Conservation (phyloP, 345 rosid species). For the Gossypium stocksii region DNA sequence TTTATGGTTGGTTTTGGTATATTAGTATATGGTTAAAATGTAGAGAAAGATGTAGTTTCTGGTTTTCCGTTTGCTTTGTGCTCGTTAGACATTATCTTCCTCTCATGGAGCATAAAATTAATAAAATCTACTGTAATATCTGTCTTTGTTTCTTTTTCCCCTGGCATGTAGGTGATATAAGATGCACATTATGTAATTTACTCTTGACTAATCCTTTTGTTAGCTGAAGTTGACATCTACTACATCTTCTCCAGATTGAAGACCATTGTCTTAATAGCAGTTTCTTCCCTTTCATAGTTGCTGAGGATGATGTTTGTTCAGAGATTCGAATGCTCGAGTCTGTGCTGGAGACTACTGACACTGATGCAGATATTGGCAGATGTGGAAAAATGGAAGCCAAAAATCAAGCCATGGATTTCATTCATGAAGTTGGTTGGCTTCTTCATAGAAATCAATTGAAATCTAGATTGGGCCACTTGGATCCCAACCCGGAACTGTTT, state of each 20-base stretch:
- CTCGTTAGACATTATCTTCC: background rate
- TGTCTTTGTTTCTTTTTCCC: background rate
- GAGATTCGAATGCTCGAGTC: slow-evolving; percentile 82
- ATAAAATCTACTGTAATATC: background rate
- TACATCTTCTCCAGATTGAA: slow-evolving; percentile 66
- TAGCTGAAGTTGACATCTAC: slow-evolving; percentile 17
- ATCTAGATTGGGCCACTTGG: slow-evolving; percentile 51
- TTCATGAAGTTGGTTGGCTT: slow-evolving; percentile 97
- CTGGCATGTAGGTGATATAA: background rate
- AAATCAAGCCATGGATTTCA: slow-evolving; percentile 80
- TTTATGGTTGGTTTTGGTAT: background rate
- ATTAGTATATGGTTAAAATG: background rate
- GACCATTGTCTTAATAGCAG: slow-evolving; percentile 80
- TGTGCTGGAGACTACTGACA: slow-evolving; percentile 51
- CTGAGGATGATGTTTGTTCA: slow-evolving; percentile 74
- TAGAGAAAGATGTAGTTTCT: background rate
- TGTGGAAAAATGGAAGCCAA: slow-evolving; percentile 37
- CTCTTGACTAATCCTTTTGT: slow-evolving; percentile 6
- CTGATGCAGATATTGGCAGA: slow-evolving; percentile 37
- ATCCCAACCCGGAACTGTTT: slow-evolving; percentile 62
- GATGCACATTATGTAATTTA: slow-evolving; percentile 2
- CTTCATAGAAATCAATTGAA: slow-evolving; percentile 73
- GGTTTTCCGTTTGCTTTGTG: background rate
- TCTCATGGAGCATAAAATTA: background rate
- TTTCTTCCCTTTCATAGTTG: slow-evolving; percentile 93